A percentile compares a stretch with the other conserved stretches of the same genome.
These are phyloP conservation scores for Trichoderma reesei DNA, from an alignment of 495 filamentous ascomycete genomes.

Conservation along the genomic window DNA sequence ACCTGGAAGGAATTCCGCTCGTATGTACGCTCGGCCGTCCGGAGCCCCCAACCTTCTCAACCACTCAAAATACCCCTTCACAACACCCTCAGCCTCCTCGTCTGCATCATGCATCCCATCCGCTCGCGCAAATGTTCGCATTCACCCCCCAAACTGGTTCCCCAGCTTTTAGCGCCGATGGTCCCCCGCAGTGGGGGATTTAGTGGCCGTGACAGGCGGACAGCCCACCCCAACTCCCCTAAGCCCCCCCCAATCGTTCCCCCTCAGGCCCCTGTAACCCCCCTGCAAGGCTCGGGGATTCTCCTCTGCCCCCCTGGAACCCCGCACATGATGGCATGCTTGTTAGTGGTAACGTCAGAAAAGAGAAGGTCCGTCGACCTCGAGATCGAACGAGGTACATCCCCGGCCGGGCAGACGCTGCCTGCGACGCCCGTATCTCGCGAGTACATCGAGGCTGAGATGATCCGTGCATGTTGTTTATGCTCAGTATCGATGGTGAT, in stretches of 20 bases:
- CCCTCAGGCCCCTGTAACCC: background rate
- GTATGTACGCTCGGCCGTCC: slow-evolving; percentile 5
- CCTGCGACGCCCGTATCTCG: background rate
- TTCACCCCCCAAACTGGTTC: background rate
- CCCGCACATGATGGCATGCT: background rate
- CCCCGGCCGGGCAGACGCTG: background rate
- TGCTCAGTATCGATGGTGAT: background rate
- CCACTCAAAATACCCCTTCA: background rate
- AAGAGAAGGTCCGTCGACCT: background rate
- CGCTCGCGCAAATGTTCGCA: background rate
- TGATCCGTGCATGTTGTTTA: background rate
- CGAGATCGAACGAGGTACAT: background rate
- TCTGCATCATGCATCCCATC: background rate
- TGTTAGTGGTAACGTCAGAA: slow-evolving; percentile 7
- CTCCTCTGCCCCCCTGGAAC: background rate
- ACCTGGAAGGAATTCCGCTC: background rate
- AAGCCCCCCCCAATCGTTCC: background rate
- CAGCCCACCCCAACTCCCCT: background rate
- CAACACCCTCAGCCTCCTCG: background rate
- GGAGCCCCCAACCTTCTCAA: background rate
- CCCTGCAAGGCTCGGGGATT: background rate
- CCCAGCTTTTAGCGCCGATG: slow-evolving; percentile 12
- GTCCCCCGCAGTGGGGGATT: slow-evolving; percentile 6
- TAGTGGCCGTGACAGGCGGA: background rate
- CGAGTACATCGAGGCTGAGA: background rate